Evolutionary conservation across 306 rosid species (phyloP), one percentile per base, ranked within the genome.

Genomic region (Sophora flavescens): DNA sequence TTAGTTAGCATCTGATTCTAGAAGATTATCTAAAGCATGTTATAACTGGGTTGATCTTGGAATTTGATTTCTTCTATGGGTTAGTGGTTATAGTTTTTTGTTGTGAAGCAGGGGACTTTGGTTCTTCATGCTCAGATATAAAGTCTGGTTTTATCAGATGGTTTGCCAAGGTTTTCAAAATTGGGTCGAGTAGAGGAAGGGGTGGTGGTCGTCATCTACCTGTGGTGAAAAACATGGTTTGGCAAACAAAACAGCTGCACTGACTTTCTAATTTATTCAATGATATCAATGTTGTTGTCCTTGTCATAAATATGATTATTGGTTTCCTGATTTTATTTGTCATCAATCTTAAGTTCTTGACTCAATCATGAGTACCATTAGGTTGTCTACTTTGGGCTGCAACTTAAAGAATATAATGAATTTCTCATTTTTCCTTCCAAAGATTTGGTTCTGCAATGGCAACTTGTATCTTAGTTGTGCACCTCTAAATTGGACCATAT

Each of bases 121-220:
- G 54, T 80, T 90, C 98, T 84, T 81, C 89, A 14, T 75, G 87
- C 78, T 70, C 89, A 81, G 91, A 91, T 84, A 89, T 89, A 73
- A 91, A 91, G 78, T 91, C 97, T 57, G 84, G 95, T 70, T 84
- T 92, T 74, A 82, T 91, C 91, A 90, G 90, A 89, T 91, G 97
- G 98, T 80, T 91, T 74, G 83, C 86, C 36, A 90, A 85, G 87
- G 52, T 94, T 64, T 91, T 94, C 89, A 85, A 87, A 73, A 62
- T 81, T 8, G 89, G 97, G 28, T 76, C 82, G 4, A 70, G 47
- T 74, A 78, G 89, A 22, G 89, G 91, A 76, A 87, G 80, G 26
- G 62, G 73, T 13, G 78, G 86, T 45, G 64, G 78, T 66, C 70
- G 22, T 65, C 85, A 72, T 71, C 88, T 87, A 0, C 77, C 88